Percentiles rank a stretch among this genome's conserved stretches.
Conservation (phyloP, 2,329 filamentous ascomycete genomes). For the Pezicula radicicola region DNA sequence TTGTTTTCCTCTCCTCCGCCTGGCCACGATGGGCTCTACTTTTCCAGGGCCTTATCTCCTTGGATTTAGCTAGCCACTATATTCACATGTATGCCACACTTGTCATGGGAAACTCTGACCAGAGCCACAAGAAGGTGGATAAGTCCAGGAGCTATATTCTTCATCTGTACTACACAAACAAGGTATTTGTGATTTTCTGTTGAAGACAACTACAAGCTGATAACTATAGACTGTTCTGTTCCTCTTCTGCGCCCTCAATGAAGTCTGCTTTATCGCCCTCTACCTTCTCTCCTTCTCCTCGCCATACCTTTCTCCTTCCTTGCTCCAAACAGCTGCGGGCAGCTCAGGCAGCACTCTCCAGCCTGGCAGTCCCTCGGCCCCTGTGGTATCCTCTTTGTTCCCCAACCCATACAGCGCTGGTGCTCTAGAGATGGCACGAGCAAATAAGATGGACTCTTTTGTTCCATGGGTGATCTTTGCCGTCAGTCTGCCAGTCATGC, state of each 20-base stretch:
- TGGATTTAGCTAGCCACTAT: slow-evolving; percentile 95
- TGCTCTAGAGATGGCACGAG: slow-evolving; percentile 86
- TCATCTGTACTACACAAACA: slow-evolving; percentile 96
- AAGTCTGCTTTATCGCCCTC: slow-evolving; percentile 96
- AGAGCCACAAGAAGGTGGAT: slow-evolving; percentile 92
- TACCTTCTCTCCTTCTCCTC: slow-evolving; percentile 98
- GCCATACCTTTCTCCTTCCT: slow-evolving; percentile 80
- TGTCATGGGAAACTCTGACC: slow-evolving; percentile 74
- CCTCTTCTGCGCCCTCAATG: slow-evolving; percentile 84
- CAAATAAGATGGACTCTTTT: slow-evolving; percentile 85
- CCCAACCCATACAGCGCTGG: slow-evolving; percentile 88
- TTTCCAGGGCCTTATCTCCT: slow-evolving; percentile 88
- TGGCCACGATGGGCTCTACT: slow-evolving; percentile 92
- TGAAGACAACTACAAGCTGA: background rate
- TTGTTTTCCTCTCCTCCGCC: slow-evolving; percentile 91
- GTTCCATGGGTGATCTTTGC: slow-evolving; percentile 78
- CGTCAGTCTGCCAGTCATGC: slow-evolving; percentile 83
- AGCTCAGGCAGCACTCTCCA: slow-evolving; percentile 50
- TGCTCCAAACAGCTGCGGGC: slow-evolving; percentile 60
- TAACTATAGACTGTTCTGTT: slow-evolving; percentile 78
- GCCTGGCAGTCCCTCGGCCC: slow-evolving; percentile 67
- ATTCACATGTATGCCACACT: slow-evolving; percentile 99
- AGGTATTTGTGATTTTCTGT: slow-evolving; percentile 54
- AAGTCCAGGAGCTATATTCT: slow-evolving; percentile 83
- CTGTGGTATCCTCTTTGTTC: slow-evolving; percentile 72